Evolutionary conservation across 2,329 filamentous ascomycete species (phyloP), one percentile per base, ranked within the genome.

Genomic region (Hypoxylon sp.): DNA sequence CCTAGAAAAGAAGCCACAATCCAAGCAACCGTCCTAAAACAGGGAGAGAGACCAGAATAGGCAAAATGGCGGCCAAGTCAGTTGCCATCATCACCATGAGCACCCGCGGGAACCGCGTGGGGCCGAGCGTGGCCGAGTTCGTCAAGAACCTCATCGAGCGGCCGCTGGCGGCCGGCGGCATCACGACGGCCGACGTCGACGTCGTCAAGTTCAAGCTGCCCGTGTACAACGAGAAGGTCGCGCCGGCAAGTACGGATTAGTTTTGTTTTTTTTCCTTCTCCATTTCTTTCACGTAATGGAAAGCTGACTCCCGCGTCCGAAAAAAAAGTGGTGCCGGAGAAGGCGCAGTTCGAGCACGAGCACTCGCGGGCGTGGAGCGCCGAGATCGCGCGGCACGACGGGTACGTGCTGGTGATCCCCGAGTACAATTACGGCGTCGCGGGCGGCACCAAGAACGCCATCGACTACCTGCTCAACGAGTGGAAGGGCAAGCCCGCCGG

Each of bases 401-500:
- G 67, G 13, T 83, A 81, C 68, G 67, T 84, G 27, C 71, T 83
- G 43, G 76, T 83, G 38, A 75, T 78, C n/a, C 77, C 80, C 1
- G 78, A 83, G 69, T 87, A 87, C 67, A 87, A 88, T 73, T 81
- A 74, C 68, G 78, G 81, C 20, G 72, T 85, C 4, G 74, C 84
- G 0, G 83, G 79, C 0, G 77, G 74, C 5, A 71, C 83, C 45
- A 88, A 88, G 74, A 88, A 87, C 66, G 84, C 85, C 4, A 78
- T 88, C 52, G 85, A 88, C 68, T 87, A 84, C 65, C 75, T 88
- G 0, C 80, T 77, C 63, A 73, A 86, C 64, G 84, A 86, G 67
- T 86, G 83, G 81, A 77, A 71, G 20, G 81, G 78, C 7, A 86
- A 86, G 69, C 80, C 83, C 0, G 77, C 76, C 15, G 72, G 74